These are phyloP conservation scores for Corniculantispora saksenae DNA, from an alignment of 2,329 filamentous ascomycete species.

Conservation along the genomic window DNA sequence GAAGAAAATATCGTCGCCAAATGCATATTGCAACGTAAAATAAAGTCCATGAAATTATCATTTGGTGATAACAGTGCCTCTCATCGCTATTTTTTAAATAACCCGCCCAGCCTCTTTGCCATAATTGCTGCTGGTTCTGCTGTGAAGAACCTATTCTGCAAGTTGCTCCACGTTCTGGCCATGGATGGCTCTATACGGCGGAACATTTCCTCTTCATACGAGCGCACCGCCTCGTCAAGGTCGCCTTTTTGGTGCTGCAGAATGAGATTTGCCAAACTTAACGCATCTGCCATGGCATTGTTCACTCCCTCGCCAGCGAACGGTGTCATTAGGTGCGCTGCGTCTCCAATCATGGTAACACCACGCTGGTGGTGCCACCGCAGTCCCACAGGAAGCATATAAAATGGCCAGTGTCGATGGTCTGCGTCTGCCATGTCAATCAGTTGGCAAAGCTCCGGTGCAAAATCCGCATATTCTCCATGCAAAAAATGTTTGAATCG, in stretches of 20 bases:
- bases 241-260: conserved; percentile 36
- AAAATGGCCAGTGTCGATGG: conserved; percentile 47
- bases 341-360: conserved; percentile 58
- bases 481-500: neutral
- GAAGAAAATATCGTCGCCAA: too few relatives aligned
- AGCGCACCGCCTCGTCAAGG: conserved; percentile 36
- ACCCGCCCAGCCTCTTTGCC: neutral
- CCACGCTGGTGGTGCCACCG: conserved; percentile 50
- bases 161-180: neutral
- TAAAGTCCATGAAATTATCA: too few relatives aligned
- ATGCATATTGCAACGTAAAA: too few relatives aligned
- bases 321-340: conserved; percentile 60
- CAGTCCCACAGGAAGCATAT: conserved; percentile 52
- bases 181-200: neutral
- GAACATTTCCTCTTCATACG: conserved; percentile 43
- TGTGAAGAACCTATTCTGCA: neutral
- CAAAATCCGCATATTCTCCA: neutral
- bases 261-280: conserved; percentile 42
- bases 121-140: neutral
- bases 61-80: too few relatives aligned
- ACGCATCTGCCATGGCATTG: conserved; percentile 55
- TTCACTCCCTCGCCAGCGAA: conserved; percentile 63
- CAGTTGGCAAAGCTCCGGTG: conserved; percentile 41
- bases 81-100: neutral
- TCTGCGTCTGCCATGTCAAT: conserved; percentile 38